Evolutionary conservation across 495 filamentous ascomycete genomes (phyloP), one percentile per base, ranked within the genome.

Genomic region (Halenospora varia): DNA sequence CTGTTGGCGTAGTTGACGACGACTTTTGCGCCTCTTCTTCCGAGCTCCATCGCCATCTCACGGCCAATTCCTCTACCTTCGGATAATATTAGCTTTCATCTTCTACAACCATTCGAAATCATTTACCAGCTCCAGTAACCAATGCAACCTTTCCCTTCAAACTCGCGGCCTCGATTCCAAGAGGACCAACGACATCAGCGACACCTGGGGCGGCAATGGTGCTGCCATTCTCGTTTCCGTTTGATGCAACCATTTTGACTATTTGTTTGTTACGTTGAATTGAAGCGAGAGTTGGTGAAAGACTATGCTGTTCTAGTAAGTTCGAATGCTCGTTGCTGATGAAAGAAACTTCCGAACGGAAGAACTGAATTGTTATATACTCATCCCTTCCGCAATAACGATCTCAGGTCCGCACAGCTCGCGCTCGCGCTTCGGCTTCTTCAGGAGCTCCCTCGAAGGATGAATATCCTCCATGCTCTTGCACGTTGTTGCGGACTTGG

Each of bases 1-100:
- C 79, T 82, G 64, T 81, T 81, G 61, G 82, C 81, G 71, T 89
- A 93, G 81, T 93, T 93, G 71, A 93, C 81, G 42, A 88, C 79
- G 23, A 93, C 84, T 45, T 78, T 83, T 50, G 85, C 84, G 10
- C 87, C 87, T 62, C 85, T 82, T 62, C 79, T 78, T 61, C 80
- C 88, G 46, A 93, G 84, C 70, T 91, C 88, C 15, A 90, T 75
- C 35, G 88, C 88, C 61, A 89, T 88, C 23, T 84, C 87, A 15
- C 80, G 76, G 51, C 88, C 89, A 66, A 93, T 90, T 39, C 87
- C 87, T 18, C 87, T 84, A 25, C 82, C 80, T 64, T 78, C 75
- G 17, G 83, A 86, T 19, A 86, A 89, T 79, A 20, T 45, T 51
- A 61, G 42, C n/a, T n/a, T n/a, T n/a, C n/a, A n/a, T n/a, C n/a